Conservation (phyloP, 2,329 filamentous ascomycete genomes). For the Massarina eburnea region DNA sequence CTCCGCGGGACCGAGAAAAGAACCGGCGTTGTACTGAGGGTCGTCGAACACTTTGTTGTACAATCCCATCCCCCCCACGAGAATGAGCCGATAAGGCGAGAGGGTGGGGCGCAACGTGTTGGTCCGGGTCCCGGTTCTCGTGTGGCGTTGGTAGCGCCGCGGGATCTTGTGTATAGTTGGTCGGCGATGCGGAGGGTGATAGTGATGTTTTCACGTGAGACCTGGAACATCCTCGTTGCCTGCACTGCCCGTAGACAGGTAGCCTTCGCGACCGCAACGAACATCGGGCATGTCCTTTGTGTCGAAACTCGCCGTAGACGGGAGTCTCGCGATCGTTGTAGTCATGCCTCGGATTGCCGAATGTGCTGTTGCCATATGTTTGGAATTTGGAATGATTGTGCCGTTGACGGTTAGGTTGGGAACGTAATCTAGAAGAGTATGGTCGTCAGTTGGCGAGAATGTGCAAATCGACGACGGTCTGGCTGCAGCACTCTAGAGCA, state of each 20-base stretch:
- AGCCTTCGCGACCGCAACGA: slow-evolving; percentile 7
- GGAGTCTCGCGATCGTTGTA: slow-evolving; percentile 8
- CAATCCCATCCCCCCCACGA: too few relatives aligned
- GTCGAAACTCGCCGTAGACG: slow-evolving; percentile 9
- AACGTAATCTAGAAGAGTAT: slow-evolving; percentile 4
- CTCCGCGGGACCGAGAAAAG: slow-evolving; percentile 9
- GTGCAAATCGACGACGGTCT: too few relatives aligned
- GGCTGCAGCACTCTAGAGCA: slow-evolving; percentile 2
- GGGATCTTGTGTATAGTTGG: too few relatives aligned
- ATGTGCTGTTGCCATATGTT: slow-evolving; percentile 7
- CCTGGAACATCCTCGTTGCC: slow-evolving; percentile 6
- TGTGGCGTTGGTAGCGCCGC: too few relatives aligned
- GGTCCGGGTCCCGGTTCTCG: too few relatives aligned
- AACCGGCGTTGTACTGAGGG: slow-evolving; percentile 3
- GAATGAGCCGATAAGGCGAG: too few relatives aligned
- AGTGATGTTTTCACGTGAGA: too few relatives aligned
- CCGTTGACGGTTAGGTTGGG: slow-evolving; percentile 10
- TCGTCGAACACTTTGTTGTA: neutral
- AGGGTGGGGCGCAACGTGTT: too few relatives aligned
- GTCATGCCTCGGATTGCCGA: neutral
- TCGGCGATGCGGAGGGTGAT: too few relatives aligned
- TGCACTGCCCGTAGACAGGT: neutral
- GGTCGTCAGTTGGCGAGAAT: too few relatives aligned
- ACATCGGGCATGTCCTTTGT: slow-evolving; percentile 7
- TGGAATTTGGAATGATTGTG: slow-evolving; percentile 6